Base-by-base conservation (phyloP, 139 green algal genomes). In the Tetratostichococcus sp. region DNA sequence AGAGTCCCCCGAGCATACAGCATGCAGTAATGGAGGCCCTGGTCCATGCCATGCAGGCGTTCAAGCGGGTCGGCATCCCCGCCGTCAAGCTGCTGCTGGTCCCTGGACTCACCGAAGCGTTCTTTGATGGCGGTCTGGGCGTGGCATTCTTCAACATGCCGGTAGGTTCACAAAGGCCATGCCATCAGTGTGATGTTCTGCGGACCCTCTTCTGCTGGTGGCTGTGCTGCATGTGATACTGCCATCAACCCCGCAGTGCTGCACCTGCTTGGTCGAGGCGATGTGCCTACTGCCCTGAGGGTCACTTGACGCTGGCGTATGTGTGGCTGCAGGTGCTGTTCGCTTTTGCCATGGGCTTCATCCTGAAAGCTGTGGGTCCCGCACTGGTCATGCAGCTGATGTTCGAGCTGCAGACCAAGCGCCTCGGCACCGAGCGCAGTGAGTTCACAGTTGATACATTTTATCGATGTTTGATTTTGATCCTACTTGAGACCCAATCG, bases 321-420 rank as follows among this genome's bases (percentile, higher is more conserved):
- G n/a, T n/a, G 23, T 79, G 83, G 67, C 75, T 80, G 4, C 80
- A 50, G 39, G 39, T 50, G 39, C 11, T 50, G 39, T 93, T 82
- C 26, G 85, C 80, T 1, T 82, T 94, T 43, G 86, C 84, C 11
- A 67, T 91, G 62, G 91, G 90, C 0, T 97, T 97, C 83, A 97
- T 97, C 70, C 76, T 97, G 28, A 94, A 94, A 66, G 76, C 67
- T 66, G 92, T 97, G 16, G 88, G 88, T 17, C 91, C 92, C 0
- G 92, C 89, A 0, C 78, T 97, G 5, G 90, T 97, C 39, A 90
- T 97, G 26, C 86, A 86, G 28, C 82, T 78, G n/a, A 95, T 97
- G 92, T 95, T 97, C 75, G 78, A 89, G 59, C 78, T 97, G 57
- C 91, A 96, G 74, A 88, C 89, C 42, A 58, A 68, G 26, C 82